Base-by-base conservation (phyloP, 352 stramenopile genomes). In the Pilasporangium apinafurcum region DNA sequence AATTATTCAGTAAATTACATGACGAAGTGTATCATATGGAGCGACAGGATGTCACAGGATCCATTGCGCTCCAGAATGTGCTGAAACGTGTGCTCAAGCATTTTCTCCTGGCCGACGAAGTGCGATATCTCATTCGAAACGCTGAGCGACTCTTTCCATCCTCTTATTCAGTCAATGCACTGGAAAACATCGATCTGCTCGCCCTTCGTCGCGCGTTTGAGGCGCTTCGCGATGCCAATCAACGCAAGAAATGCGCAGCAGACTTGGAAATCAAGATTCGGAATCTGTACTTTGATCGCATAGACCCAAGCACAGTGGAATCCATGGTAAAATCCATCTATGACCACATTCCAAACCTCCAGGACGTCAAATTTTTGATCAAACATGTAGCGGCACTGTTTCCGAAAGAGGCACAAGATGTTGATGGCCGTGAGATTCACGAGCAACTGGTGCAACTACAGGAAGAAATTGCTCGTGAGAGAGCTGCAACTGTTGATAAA, bases 201-300 rank as follows among this genome's bases (percentile, higher is more conserved):
- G 30, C 38, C 7, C 48, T 83, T 32, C 59, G 60, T 9, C 30
- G 10, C 16, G 33, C 53, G 0, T 87, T 79, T 16, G 68, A 87
- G 10, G 43, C 49, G 8, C 39, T 86, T 22, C 57, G 46, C 24
- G 51, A 51, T 8, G 62, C 71, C 12, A 80, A 62, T n/a, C 72
- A 86, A 35, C 73, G 70, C 44, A 92, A 89, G 47, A 90, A 92
- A 55, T 59, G 81, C 6, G 66, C 70, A 2, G 85, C 83, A 14
- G 83, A 95, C 51, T 65, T 96, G 14, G 87, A 96, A 49, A 62
- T 96, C 42, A 92, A 92, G 60, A 87, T 95, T 38, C 71, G 84
- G 25, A 86, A 71, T 16, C 65, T 96, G 14, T 96, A 96, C 74
- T 96, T 95, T 50, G 83, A 96, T 46, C 62, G 70, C 20, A 86